phyloP scores from a whole-genome alignment of 768 basidiomycete genomes.

The Leucocoprinus leucothites region DNA sequence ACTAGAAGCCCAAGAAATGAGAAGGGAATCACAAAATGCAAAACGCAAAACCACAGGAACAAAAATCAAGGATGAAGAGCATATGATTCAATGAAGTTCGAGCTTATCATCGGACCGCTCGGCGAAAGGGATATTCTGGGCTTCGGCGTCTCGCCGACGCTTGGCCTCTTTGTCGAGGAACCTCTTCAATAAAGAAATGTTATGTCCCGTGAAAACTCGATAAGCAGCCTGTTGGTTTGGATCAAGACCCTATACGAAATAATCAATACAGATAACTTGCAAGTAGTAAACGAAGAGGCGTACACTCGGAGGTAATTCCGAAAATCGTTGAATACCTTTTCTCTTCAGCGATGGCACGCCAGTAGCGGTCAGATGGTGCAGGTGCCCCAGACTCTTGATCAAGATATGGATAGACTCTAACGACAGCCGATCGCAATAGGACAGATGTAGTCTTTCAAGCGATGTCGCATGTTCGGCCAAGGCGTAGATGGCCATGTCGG shows the following conservation, averaged over 20 bases:
- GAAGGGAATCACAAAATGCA: no score
- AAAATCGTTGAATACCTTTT: conserved; percentile 72
- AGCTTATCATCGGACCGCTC: conserved; percentile 62
- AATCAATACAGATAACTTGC: conserved; percentile 3
- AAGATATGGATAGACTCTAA: conserved; percentile 73
- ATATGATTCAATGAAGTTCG: conserved; percentile 48
- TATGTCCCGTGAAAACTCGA: conserved; percentile 75
- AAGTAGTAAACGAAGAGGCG: conserved; percentile 20
- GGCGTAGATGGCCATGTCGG: conserved; percentile 78
- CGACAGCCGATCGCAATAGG: conserved; percentile 81
- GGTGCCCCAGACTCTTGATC: conserved; percentile 50
- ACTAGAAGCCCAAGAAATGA: no score
- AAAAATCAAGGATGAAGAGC: neutral
- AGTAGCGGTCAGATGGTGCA: conserved; percentile 77
- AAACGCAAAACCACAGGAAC: neutral
- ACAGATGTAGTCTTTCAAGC: conserved; percentile 81
- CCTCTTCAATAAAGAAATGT: conserved; percentile 54
- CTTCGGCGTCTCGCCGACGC: conserved; percentile 57
- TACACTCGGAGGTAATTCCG: conserved; percentile 65
- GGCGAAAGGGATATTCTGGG: conserved; percentile 53
- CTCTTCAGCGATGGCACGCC: conserved; percentile 74
- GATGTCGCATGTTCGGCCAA: conserved; percentile 68
- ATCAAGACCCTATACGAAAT: conserved; percentile 51
- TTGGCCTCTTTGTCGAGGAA: conserved; percentile 72
- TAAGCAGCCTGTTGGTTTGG: conserved; percentile 66